Base-by-base conservation (phyloP, 352 stramenopile species). In the Elongisporangium prolatum region DNA sequence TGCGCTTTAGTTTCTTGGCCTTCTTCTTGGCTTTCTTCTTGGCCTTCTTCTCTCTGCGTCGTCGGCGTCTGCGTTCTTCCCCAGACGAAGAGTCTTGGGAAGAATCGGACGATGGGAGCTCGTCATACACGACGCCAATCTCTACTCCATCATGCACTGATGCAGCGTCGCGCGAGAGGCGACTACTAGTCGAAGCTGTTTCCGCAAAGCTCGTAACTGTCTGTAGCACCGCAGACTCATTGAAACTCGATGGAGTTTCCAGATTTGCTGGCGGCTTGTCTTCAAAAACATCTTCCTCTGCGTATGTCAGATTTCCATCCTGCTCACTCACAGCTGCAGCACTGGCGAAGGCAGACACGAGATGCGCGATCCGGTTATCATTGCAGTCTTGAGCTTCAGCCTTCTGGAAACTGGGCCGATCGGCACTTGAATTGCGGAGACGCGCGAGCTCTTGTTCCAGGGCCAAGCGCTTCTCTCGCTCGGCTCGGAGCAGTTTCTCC, bases 31-130 rank as follows among this genome's bases (percentile, higher is more conserved):
- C 34, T 44, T 44, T 44, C 34, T 44, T 44, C 34, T 44, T 44
- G 10, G 34, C 34, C 34, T 44, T 44, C 34, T 44, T 52, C 10
- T 44, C 34, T 13, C 17, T 44, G 1, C 34, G 34, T 17, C 34
- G 34, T 1, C 34, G 34, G 34, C 34, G 34, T 38, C 28, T 6
- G 17, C 34, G 34, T 13, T 44, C 34, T 44, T 44, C 34, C 1
- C 34, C 34, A 17, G 34, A 44, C 11, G 34, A 44, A 44, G 28
- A 14, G 8, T 38, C 28, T 28, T 80, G 68, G 0, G 74, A 83
- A 20, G 69, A 72, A 38, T 77, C 65, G 0, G 69, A 77, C 0
- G 62, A 63, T 9, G 71, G 74, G 4, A 83, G 37, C 1, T 67
- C 71, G 16, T 83, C 69, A 10, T 75, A 61, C 3, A 69, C 59